A percentile compares a stretch with the other conserved stretches of the same genome.
These are phyloP conservation scores for Tylopilus intermedius DNA, from an alignment of 768 basidiomycete genomes.

Conservation along the genomic window DNA sequence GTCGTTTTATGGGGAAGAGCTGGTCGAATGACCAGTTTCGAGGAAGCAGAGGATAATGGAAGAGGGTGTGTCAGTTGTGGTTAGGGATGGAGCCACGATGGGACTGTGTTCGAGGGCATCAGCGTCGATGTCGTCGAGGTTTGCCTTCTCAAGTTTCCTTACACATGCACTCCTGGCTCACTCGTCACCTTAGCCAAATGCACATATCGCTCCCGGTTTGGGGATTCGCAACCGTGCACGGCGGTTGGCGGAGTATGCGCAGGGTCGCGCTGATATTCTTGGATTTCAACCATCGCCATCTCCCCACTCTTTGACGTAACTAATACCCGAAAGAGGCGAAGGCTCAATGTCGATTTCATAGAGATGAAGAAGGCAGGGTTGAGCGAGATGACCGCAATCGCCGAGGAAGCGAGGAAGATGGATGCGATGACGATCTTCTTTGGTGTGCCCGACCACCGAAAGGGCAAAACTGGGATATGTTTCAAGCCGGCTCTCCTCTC, in stretches of 20 bases:
- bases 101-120: constrained; percentile 69
- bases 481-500: background rate
- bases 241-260: constrained; percentile 61
- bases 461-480: constrained; percentile 37
- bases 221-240: constrained; percentile 60
- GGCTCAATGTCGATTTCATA: constrained; percentile 24
- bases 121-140: constrained; percentile 63
- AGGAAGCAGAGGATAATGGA: constrained; percentile 52
- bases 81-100: constrained; percentile 79
- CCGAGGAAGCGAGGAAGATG: constrained; percentile 39
- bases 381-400: constrained; percentile 21
- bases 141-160: constrained; percentile 29
- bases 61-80: constrained; percentile 58
- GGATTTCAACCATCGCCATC: constrained; percentile 24
- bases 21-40: constrained; percentile 26
- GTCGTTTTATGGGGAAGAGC: constrained; percentile 29
- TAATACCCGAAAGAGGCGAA: constrained; percentile 29
- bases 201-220: constrained; percentile 47
- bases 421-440: constrained; percentile 47
- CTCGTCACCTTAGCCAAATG: constrained; percentile 38
- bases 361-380: constrained; percentile 19
- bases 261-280: constrained; percentile 49
- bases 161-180: constrained; percentile 2
- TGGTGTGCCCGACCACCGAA: constrained; percentile 31
- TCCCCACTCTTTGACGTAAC: constrained; percentile 33